Base-by-base conservation (phyloP, 768 basidiomycete species). In the Exsudoporus frostii region DNA sequence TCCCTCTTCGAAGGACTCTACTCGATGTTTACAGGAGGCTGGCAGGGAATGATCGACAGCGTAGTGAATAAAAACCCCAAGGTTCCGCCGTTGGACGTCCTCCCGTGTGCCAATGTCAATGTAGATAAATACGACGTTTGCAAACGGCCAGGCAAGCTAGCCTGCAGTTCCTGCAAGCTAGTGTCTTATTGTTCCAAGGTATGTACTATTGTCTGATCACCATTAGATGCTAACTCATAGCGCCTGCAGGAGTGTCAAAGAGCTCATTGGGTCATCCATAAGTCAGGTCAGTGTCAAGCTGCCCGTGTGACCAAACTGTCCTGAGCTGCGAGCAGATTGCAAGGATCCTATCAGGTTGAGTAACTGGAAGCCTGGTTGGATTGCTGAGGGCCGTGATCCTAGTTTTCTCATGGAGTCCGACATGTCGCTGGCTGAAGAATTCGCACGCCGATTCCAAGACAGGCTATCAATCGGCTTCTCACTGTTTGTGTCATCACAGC, bases 161-260 rank as follows among this genome's bases (percentile, higher is more conserved):
- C 65, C 10, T 69, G 67, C 41, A 52, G 60, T 29, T 49, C 57
- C 20, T 78, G 77, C 58, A 70, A 55, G 45, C 57, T 78, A 15
- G 76, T 77, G 2, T 72, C 71, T 19, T 79, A 79, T 54, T 79
- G 78, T 56, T 79, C 77, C 9, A 73, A 65, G 54, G 66, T 60
- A 43, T 34, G 42, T 1, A 20, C 11, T 20, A 2, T 54, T 25
- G 32, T 43, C 7, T 7, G 32, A 13, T 11, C 8, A 17, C 22
- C 9, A 13, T 20, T 19, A 2, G 24, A 25, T 13, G 19, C n/a
- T 50, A 14, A 41, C 7, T 33, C 7, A 42, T 5, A 11, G 3
- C 13, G 7, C 13, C 10, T 14, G 17, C 44, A 77, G 74, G 71
- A 68, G 38, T 79, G 78, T 51, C 78, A 79, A 58, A 63, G 36